phyloP scores from a whole-genome alignment of 2,329 filamentous ascomycete species.

The Sphaerulina vaccinii region DNA sequence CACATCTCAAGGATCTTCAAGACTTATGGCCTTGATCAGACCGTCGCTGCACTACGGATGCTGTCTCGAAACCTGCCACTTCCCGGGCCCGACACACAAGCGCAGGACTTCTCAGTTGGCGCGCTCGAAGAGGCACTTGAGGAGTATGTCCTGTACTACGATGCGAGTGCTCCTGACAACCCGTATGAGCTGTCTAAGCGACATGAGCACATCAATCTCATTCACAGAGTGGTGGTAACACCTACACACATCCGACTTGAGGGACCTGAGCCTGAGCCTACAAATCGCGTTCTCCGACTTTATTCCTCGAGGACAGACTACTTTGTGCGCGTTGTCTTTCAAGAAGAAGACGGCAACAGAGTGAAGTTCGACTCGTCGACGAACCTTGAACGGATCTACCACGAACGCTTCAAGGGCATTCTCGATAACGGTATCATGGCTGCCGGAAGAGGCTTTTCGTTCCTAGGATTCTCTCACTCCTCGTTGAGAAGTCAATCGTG shows the following conservation, averaged over 20 bases:
- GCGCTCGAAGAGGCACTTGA: conserved; percentile 45
- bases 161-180: conserved; percentile 27
- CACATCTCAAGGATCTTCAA: conserved; percentile 42
- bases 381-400: conserved; percentile 53
- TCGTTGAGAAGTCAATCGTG: conserved; percentile 69
- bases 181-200: conserved; percentile 36
- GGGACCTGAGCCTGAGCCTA: conserved; percentile 58
- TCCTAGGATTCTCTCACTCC: conserved; percentile 78
- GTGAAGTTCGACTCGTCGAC: conserved; percentile 57
- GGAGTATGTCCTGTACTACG: conserved; percentile 44
- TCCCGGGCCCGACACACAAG: conserved; percentile 53
- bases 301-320: conserved; percentile 59
- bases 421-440: conserved; percentile 62
- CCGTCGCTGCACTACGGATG: conserved; percentile 52
- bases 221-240: conserved; percentile 41
- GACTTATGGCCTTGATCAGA: conserved; percentile 26
- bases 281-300: conserved; percentile 69
- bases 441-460: conserved; percentile 61
- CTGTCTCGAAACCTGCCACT: conserved; percentile 54
- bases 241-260: conserved; percentile 44
- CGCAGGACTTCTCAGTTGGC: conserved; percentile 41
- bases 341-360: conserved; percentile 68
- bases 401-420: conserved; percentile 60
- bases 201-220: conserved; percentile 36
- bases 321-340: conserved; percentile 70